Conservation (phyloP, 1,284 basidiomycete species). For the Pisolithus thermaeus region DNA sequence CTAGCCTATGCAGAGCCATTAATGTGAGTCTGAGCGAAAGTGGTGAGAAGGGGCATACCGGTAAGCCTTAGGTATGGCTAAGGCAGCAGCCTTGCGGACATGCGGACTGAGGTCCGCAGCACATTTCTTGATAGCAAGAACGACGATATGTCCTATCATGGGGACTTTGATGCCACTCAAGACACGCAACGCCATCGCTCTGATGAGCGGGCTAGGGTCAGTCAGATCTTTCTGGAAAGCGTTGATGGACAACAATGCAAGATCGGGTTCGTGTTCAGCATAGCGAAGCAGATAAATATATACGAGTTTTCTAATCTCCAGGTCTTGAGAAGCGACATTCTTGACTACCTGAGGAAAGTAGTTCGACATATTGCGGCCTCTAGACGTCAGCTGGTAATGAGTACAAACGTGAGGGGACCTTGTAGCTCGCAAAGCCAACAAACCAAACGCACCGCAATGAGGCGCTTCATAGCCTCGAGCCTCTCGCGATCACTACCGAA, state of each 20-base stretch:
- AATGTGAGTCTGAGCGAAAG: not conserved
- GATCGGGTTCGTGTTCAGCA: slow-evolving; percentile 88
- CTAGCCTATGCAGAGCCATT: slow-evolving; percentile 49
- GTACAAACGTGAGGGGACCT: slow-evolving; percentile 8
- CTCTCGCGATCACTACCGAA: slow-evolving; percentile 84
- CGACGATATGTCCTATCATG: slow-evolving; percentile 82
- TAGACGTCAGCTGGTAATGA: slow-evolving; percentile 76
- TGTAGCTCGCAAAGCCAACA: not conserved
- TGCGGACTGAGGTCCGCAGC: slow-evolving; percentile 89
- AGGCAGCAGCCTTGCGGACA: slow-evolving; percentile 86
- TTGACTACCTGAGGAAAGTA: slow-evolving; percentile 95
- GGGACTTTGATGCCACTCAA: slow-evolving; percentile 87
- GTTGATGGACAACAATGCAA: slow-evolving; percentile 95
- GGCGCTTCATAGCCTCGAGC: slow-evolving; percentile 88
- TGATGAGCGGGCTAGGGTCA: slow-evolving; percentile 87
- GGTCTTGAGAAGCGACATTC: slow-evolving; percentile 84
- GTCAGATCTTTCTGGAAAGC: slow-evolving; percentile 97
- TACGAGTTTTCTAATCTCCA: slow-evolving; percentile 95
- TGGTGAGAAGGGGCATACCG: slow-evolving; percentile 45
- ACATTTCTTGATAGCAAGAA: slow-evolving; percentile 87
- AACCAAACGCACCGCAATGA: slow-evolving; percentile 70
- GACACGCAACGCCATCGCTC: slow-evolving; percentile 92
- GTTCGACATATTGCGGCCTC: slow-evolving; percentile 85
- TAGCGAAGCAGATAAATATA: slow-evolving; percentile 96
- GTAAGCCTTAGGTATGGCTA: slow-evolving; percentile 84